Conservation (phyloP, 768 basidiomycete genomes). For the Guyanaporus albipodus region DNA sequence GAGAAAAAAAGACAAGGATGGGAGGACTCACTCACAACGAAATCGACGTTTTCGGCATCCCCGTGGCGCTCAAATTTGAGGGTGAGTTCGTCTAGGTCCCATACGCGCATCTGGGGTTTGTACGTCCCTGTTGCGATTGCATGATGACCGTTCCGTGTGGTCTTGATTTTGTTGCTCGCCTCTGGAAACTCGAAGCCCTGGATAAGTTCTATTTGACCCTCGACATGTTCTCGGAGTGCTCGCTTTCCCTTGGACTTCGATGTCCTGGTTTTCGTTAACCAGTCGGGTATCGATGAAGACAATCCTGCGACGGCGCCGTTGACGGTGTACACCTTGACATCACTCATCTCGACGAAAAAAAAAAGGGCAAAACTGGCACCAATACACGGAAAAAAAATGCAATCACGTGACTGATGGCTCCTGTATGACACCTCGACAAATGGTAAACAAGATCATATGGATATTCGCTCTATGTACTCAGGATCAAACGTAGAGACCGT, state of each 20-base stretch:
- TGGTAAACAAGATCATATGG: constrained; percentile 16
- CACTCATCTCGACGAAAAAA: constrained; percentile 22
- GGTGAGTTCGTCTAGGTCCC: constrained; percentile 89
- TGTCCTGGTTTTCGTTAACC: constrained; percentile 75
- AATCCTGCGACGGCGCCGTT: constrained; percentile 88
- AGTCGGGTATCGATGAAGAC: constrained; percentile 90
- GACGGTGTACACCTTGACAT: constrained; percentile 90
- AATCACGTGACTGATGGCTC: constrained; percentile 18
- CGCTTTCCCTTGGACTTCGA: constrained; percentile 54
- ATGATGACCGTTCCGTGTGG: constrained; percentile 89
- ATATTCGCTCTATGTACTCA: constrained; percentile 20
- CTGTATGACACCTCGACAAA: neutral
- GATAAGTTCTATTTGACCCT: constrained; percentile 85
- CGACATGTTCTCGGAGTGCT: constrained; percentile 64
- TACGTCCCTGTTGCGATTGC: constrained; percentile 94
- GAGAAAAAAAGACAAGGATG: neutral
- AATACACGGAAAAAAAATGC: neutral
- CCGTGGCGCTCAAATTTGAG: constrained; percentile 95
- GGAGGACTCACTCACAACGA: constrained; percentile 75
- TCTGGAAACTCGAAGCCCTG: constrained; percentile 98
- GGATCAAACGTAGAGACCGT: constrained; percentile 5
- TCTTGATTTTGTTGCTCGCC: constrained; percentile 87
- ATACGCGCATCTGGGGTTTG: constrained; percentile 95
- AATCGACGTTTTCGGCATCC: constrained; percentile 97
- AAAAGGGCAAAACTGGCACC: too few species aligned